These are phyloP conservation scores for Talaromyces wortmannii DNA, from an alignment of 495 filamentous ascomycete species.

Conservation along the genomic window DNA sequence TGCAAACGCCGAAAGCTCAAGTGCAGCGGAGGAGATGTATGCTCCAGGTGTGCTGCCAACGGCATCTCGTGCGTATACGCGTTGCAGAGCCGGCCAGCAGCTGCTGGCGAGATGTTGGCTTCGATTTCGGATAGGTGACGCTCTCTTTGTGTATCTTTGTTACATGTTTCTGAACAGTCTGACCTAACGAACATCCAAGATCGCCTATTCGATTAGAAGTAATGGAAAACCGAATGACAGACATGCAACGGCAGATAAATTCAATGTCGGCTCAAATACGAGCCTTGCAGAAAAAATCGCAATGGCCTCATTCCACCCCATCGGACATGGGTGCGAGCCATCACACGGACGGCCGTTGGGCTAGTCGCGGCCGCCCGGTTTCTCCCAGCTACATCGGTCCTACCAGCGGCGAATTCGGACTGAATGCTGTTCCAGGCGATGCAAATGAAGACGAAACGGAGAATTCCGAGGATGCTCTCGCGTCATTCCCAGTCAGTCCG, in stretches of 20 bases:
- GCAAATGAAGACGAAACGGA: conserved; percentile 1
- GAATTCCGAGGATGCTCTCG: not conserved
- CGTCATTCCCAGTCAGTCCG: not conserved
- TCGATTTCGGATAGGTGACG: conserved; percentile 16
- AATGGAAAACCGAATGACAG: conserved; percentile 23
- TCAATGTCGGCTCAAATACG: conserved; percentile 24
- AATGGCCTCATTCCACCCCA: not conserved
- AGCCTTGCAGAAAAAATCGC: conserved; percentile 8
- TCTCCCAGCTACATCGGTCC: conserved; percentile 25
- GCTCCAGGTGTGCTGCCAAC: conserved; percentile 63
- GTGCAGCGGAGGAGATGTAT: conserved; percentile 75
- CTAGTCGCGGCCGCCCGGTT: not conserved
- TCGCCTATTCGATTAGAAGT: conserved; percentile 13
- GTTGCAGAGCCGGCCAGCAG: conserved; percentile 5
- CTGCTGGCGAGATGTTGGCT: not conserved
- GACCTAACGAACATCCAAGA: conserved; percentile 8
- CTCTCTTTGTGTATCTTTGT: not conserved
- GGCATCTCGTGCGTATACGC: conserved; percentile 63
- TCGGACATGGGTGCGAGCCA: not conserved
- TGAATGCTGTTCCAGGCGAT: conserved; percentile 11
- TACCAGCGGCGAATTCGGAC: conserved; percentile 38
- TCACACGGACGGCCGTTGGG: not conserved
- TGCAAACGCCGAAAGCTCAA: conserved; percentile 91
- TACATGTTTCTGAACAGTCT: not conserved
- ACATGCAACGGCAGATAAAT: conserved; percentile 24